A percentile compares a stretch with the other conserved stretches of the same genome.
Conservation (phyloP, 108 stramenopile species). For the Fragilaria radians region DNA sequence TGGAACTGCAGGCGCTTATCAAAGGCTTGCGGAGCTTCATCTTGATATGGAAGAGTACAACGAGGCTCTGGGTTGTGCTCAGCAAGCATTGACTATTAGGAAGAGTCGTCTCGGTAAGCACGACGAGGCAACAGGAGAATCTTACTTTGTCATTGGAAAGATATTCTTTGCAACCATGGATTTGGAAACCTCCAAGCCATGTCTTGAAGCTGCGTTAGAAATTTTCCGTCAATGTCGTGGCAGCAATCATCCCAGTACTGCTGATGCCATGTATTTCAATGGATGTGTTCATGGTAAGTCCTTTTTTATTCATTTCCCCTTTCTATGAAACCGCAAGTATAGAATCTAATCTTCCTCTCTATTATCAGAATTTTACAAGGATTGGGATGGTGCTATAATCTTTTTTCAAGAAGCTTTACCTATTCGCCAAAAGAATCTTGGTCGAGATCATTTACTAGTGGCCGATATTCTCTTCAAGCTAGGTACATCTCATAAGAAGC, state of each 20-base stretch:
- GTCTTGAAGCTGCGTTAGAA: constrained; percentile 20
- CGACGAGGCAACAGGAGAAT: constrained; percentile 26
- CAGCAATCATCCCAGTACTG: neutral
- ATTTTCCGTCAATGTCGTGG: neutral
- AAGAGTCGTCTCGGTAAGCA: constrained; percentile 17
- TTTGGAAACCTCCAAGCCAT: constrained; percentile 22
- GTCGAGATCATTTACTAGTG: neutral
- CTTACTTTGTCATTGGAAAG: constrained; percentile 28
- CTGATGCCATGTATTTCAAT: constrained; percentile 10
- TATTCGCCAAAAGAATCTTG: constrained; percentile 4
- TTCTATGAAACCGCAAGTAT: too few relatives aligned
- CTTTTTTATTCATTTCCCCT: too few relatives aligned
- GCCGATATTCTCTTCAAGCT: constrained; percentile 3
- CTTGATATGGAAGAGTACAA: constrained; percentile 30
- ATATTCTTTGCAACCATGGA: constrained; percentile 32
- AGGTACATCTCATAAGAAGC: constrained; percentile 1
- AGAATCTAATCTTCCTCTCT: neutral
- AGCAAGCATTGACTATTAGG: constrained; percentile 27
- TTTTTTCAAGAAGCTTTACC: constrained; percentile 4
- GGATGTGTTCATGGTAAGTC: constrained; percentile 8
- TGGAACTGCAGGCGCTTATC: constrained; percentile 18
- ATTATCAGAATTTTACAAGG: neutral
- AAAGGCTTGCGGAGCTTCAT: constrained; percentile 29
- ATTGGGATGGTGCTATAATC: neutral
- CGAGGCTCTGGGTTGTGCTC: constrained; percentile 29